Conservation (phyloP, 2,329 filamentous ascomycete species). For the Aspergillus amoenus region DNA sequence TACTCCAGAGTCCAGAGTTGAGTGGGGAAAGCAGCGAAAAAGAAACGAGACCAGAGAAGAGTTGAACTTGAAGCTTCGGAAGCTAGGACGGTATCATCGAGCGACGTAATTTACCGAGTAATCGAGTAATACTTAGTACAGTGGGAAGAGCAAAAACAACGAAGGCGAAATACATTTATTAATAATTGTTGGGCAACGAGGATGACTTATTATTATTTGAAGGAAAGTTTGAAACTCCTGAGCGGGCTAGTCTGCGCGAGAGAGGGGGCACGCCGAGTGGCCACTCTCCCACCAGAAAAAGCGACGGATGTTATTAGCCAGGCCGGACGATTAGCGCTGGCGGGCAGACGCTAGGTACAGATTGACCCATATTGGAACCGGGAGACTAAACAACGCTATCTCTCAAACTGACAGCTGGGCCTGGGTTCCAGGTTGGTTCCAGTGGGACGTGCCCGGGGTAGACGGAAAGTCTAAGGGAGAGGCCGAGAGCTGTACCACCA, state of each 20-base stretch:
- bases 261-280: neutral
- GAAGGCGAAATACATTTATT: conserved; percentile 1
- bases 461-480: conserved; percentile 11
- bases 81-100: neutral
- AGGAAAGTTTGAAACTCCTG: conserved; percentile 3
- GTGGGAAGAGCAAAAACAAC: neutral
- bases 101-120: conserved; percentile 3
- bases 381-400: neutral
- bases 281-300: conserved; percentile 4
- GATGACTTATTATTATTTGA: neutral
- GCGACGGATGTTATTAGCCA: conserved; percentile 3
- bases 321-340: neutral
- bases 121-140: neutral
- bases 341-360: conserved; percentile 11
- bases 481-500: conserved; percentile 10
- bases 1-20: neutral
- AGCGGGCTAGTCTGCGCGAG: neutral
- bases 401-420: conserved; percentile 1
- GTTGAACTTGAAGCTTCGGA: neutral
- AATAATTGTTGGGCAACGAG: neutral
- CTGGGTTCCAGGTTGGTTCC: conserved; percentile 4
- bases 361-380: neutral
- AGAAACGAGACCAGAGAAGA: neutral
- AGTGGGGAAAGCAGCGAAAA: neutral
- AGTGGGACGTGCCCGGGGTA: conserved; percentile 11